Evolutionary conservation across 2,329 filamentous ascomycete genomes (phyloP), one percentile per base, ranked within the genome.

Genomic region (Pseudogymnoascus sp.): DNA sequence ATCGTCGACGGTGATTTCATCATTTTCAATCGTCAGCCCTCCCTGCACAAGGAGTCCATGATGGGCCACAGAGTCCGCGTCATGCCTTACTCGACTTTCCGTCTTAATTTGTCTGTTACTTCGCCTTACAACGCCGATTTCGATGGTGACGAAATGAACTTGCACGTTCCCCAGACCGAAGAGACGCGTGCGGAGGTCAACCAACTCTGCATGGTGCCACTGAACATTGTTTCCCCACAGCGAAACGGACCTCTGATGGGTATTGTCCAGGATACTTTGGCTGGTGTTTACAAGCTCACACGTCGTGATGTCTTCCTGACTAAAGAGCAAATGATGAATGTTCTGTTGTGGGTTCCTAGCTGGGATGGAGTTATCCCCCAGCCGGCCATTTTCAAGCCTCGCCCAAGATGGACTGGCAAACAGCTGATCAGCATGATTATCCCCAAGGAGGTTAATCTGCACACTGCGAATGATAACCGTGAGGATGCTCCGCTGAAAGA

Each of bases 121-220:
- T 96, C 93, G 29, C 95, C 95, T 0, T 99, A 99, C 82, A 99
- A 99, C 79, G 95, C 95, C 71, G 95, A 99, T 90, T 99, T 99
- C 78, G 95, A 99, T 73, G 95, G 95, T 78, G 95, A 99, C 75
- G 95, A 99, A 78, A 99, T 99, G 95, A 99, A 99, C 75, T 86
- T 99, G 79, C 95, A 99, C 83, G 96, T 99, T 61, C 96, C 95
- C 3, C 95, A 99, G 73, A 95, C 90, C 38, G 93, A 99, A 73
- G 96, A 99, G 77, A 96, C 96, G 35, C 89, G 95, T 65, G 92
- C 96, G 53, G 95, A 99, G 76, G 86, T 99, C 70, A 91, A 87
- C 75, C 89, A 97, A 74, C 84, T 99, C 13, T 97, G 93, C 75
- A 89, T 97, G 83, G 95, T 99, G n/a, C 95, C 95, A 0, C 84